Conservation (phyloP, 163 green algal species). For the Prototheca wickerhamii region DNA sequence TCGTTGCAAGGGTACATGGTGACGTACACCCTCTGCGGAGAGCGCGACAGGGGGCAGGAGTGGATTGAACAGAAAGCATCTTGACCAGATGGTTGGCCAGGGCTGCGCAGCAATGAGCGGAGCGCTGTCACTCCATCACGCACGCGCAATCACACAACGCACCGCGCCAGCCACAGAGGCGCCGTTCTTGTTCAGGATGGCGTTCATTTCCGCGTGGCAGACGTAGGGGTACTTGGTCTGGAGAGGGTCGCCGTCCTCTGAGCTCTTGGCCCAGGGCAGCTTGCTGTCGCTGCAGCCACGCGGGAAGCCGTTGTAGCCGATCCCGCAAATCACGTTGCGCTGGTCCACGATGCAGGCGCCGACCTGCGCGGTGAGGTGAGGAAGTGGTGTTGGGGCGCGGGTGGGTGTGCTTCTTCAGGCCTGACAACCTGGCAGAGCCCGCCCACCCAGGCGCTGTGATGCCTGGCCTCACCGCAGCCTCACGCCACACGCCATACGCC, state of each 20-base stretch:
- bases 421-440: not conserved
- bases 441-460: too few species aligned
- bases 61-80: conserved; percentile 1
- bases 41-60: not conserved
- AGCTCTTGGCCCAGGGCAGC: conserved; percentile 86
- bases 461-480: too few species aligned
- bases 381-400: not conserved
- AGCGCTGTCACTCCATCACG: not conserved
- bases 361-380: conserved; percentile 70
- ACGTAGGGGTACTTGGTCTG: conserved; percentile 92
- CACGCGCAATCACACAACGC: conserved; percentile 7
- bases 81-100: not conserved
- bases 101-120: too few species aligned
- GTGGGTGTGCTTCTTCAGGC: not conserved
- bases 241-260: conserved; percentile 21
- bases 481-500: too few species aligned
- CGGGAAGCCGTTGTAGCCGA: conserved; percentile 98
- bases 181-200: conserved; percentile 93
- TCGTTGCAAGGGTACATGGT: conserved; percentile 99
- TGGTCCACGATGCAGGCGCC: conserved; percentile 81
- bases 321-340: conserved; percentile 87
- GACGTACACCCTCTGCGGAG: conserved; percentile 71
- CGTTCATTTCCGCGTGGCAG: conserved; percentile 94
- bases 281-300: conserved; percentile 60
- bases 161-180: conserved; percentile 55